These are phyloP conservation scores for Dendrobium nobile DNA, from an alignment of 106 monocot species.

Conservation along the genomic window DNA sequence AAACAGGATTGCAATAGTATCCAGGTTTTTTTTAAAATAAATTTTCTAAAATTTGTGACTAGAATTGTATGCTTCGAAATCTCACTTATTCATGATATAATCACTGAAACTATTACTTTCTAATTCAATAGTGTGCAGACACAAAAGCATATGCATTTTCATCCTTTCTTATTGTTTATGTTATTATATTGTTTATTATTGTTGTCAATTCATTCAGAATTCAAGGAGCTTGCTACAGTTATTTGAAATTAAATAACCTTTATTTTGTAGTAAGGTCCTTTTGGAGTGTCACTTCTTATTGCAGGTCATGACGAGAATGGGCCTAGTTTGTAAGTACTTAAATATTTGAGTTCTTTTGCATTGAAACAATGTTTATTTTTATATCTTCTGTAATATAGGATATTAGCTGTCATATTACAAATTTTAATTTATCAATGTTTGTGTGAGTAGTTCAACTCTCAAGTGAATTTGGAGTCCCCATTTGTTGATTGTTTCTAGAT, in stretches of 20 bases:
- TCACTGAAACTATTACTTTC: no score
- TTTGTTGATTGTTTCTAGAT: background rate
- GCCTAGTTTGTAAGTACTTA: constrained; percentile 51
- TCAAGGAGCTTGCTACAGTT: background rate
- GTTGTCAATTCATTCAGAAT: background rate
- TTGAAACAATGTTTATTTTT: background rate
- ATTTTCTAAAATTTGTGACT: no score
- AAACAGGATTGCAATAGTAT: no score
- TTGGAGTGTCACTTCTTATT: constrained; percentile 76
- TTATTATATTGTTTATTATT: background rate
- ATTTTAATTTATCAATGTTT: background rate
- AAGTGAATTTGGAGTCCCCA: background rate
- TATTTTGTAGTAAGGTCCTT: constrained; percentile 56
- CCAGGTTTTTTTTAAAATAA: no score
- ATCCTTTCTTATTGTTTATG: no score
- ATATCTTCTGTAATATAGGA: background rate
- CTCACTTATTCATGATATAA: no score
- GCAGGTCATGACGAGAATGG: constrained; percentile 81
- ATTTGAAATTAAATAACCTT: background rate
- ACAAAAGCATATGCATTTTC: no score
- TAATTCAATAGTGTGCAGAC: no score
- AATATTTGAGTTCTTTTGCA: background rate
- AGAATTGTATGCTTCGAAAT: no score
- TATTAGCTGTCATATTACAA: background rate
- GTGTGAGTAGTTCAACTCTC: background rate